Percentiles rank a stretch among this genome's conserved stretches.
Conservation (phyloP, 805 yeast species). For the Wickerhamomyces rabaulensis region DNA sequence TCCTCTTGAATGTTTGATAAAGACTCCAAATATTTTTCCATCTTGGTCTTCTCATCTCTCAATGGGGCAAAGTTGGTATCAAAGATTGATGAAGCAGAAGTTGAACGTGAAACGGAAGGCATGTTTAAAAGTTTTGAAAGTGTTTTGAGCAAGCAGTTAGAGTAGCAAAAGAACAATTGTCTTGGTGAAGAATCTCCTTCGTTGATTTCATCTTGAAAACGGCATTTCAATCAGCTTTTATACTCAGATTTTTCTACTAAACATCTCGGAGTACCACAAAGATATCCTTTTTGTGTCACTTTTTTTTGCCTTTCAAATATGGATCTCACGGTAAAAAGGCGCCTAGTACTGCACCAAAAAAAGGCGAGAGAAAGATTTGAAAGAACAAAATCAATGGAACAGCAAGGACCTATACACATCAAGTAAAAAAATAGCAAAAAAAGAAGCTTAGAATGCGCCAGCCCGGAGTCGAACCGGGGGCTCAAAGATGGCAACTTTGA, state of each 20-base stretch:
- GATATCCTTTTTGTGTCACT: not conserved
- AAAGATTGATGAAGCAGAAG: not conserved
- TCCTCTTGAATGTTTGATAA: not conserved
- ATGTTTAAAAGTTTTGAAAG: not conserved
- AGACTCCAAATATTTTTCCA: not conserved
- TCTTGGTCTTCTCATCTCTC: not conserved
- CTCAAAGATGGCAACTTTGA: slow-evolving; percentile 54
- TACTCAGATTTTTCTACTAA: not conserved
- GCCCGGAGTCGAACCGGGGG: slow-evolving; percentile 62
- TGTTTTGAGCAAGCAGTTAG: not conserved
- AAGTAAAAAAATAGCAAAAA: not conserved
- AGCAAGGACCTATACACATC: too few relatives aligned
- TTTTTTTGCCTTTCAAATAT: too few relatives aligned
- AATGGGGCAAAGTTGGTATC: not conserved
- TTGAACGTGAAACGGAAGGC: not conserved
- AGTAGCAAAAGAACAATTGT: not conserved
- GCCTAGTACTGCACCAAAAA: too few relatives aligned
- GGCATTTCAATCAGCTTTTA: not conserved
- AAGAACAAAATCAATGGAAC: too few relatives aligned
- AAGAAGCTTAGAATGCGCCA: slow-evolving; percentile 31
- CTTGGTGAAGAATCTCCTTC: not conserved
- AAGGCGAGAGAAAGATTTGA: too few relatives aligned
- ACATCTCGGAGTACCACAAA: not conserved
- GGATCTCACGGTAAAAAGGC: too few relatives aligned
- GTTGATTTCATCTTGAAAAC: not conserved